Evolutionary conservation across 768 basidiomycete genomes (phyloP), one percentile per base, ranked within the genome.

Genomic region (Podaxis pistillaris): DNA sequence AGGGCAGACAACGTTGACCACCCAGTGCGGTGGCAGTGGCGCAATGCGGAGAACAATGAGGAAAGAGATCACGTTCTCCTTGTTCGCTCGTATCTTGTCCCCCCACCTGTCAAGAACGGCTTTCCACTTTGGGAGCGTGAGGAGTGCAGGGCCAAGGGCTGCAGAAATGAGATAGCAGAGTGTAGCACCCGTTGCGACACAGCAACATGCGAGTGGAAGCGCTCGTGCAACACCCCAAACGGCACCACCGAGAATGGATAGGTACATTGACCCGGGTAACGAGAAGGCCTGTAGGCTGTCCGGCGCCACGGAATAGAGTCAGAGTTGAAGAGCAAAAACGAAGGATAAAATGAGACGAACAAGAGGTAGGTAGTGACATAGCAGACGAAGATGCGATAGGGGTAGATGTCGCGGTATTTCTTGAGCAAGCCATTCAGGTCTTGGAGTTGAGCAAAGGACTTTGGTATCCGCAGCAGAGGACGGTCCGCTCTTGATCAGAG

Each of bases 191-290:
- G 89, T 84, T 13, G 95, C 94, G 59, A 98, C 92, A 73, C 94
- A 96, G 66, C 89, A 84, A 68, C 96, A 98, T 9, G 91, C 91
- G n/a, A 98, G 83, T 4, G 92, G 90, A 4, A 98, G 81, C 0
- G 96, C 96, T 11, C 87, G 77, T 2, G 91, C 76, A 30, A 96
- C 88, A 41, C 96, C 96, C 88, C 94, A 98, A 3, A 97, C 91
- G 0, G 96, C 96, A 37, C 96, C 96, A 19, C 92, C 95, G 12
- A 98, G 86, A 69, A 98, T 97, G 58, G 94, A 94, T 53, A 98
- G 85, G 72, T 98, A 98, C 95, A 98, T 96, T 47, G 94, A 96
- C 1, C 96, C 96, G 0, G 96, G 96, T 13, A 98, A 83, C 6
- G 95, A 96, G 76, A 98, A 98, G 0, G 94, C 94, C 80, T 98